Conservation (phyloP, 305 asterid species). For the Fraxinus nigra region DNA sequence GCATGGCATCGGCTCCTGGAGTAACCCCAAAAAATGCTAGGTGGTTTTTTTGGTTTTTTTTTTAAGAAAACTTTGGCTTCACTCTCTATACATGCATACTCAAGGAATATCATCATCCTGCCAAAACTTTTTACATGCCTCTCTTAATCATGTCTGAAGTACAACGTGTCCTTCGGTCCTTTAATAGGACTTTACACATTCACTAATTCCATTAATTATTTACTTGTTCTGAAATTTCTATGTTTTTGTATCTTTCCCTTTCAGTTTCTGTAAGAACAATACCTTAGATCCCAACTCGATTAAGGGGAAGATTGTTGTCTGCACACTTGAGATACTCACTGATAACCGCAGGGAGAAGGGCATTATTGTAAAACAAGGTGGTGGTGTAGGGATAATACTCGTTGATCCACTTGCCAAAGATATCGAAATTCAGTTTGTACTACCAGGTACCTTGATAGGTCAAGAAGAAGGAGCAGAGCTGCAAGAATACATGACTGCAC, state of each 20-base stretch:
- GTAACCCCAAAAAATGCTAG: slow-evolving; percentile 44
- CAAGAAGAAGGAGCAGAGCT: slow-evolving; percentile 45
- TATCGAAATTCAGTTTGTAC: slow-evolving; percentile 30
- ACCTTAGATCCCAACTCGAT: slow-evolving; percentile 46
- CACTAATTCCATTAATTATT: background rate
- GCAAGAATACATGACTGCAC: slow-evolving; percentile 35
- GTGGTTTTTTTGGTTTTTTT: background rate
- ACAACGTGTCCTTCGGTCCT: background rate
- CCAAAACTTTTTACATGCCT: background rate
- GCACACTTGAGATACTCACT: slow-evolving; percentile 26
- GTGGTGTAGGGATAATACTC: slow-evolving; percentile 48
- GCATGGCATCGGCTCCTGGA: slow-evolving; percentile 51
- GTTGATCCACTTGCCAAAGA: slow-evolving; percentile 44
- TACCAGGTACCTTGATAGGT: slow-evolving; percentile 40
- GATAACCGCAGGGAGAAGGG: slow-evolving; percentile 35
- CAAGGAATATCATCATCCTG: background rate
- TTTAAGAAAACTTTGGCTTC: background rate
- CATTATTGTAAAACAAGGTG: slow-evolving; percentile 33
- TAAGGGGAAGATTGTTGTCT: slow-evolving; percentile 55
- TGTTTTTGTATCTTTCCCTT: slow-evolving; percentile 6
- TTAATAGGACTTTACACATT: background rate
- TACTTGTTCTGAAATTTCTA: slow-evolving; percentile 10
- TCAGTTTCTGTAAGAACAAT: slow-evolving; percentile 49
- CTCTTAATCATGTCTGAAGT: background rate
- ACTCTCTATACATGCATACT: background rate